Conservation (phyloP, 305 asterid genomes). For the Euphrasia arctica region DNA sequence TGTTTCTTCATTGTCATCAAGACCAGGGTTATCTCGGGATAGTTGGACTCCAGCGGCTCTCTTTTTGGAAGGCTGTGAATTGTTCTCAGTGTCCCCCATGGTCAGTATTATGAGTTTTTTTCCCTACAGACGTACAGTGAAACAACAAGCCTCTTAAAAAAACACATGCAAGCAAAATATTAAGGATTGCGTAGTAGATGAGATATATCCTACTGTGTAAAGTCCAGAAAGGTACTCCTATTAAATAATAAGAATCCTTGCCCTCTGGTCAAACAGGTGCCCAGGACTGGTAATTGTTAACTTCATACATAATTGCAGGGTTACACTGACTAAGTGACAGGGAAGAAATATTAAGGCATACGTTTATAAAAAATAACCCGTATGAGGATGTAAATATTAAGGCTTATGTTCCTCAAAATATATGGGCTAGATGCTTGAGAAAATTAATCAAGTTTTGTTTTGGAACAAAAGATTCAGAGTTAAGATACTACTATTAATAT, state of each 20-base stretch:
- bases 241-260: background rate
- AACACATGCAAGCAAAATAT: slow-evolving; percentile 20
- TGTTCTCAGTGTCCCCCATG: slow-evolving; percentile 79
- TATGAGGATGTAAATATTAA: no score
- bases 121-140: slow-evolving; percentile 17
- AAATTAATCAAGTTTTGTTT: no score
- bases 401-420: no score
- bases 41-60: slow-evolving; percentile 81
- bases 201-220: background rate
- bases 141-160: slow-evolving; percentile 31
- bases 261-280: slow-evolving; percentile 1
- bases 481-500: no score
- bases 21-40: slow-evolving; percentile 85
- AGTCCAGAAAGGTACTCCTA: background rate
- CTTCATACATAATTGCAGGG: background rate
- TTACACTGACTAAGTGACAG: background rate
- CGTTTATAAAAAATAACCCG: background rate
- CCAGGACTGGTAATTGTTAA: background rate
- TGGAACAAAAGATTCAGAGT: no score
- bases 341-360: background rate
- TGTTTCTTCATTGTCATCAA: slow-evolving; percentile 60
- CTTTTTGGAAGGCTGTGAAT: slow-evolving; percentile 72
- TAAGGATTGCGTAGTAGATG: slow-evolving; percentile 9
- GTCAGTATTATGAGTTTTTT: slow-evolving; percentile 16
- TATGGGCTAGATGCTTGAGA: no score